phyloP scores from a whole-genome alignment of 164 flowering plant species.

The Chimonanthus salicifolius region DNA sequence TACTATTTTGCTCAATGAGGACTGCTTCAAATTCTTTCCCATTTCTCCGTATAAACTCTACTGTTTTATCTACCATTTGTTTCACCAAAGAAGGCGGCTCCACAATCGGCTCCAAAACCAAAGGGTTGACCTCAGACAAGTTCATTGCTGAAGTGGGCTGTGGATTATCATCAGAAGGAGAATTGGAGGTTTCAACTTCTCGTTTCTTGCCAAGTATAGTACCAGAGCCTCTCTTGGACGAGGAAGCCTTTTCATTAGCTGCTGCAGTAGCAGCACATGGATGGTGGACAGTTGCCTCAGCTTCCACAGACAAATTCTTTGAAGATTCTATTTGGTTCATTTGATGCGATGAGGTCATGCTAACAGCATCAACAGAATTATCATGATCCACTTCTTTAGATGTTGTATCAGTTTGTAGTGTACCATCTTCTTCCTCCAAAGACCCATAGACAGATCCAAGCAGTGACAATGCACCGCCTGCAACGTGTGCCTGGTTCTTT shows the following conservation, averaged over 20 bases:
- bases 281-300: conserved; percentile 20
- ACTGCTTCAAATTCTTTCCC: conserved; percentile 83
- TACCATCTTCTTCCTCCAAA: conserved; percentile 77
- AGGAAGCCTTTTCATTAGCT: conserved; percentile 32
- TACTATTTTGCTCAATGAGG: conserved; percentile 65
- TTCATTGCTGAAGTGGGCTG: conserved; percentile 23
- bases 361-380: conserved; percentile 16
- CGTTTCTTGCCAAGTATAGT: conserved; percentile 21
- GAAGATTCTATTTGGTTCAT: conserved; percentile 18
- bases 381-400: conserved; percentile 17
- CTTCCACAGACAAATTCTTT: conserved; percentile 17
- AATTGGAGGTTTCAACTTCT: conserved; percentile 19
- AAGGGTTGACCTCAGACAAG: conserved; percentile 30
- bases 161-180: conserved; percentile 24
- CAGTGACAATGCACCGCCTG: conserved; percentile 68
- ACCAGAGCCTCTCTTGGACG: conserved; percentile 32
- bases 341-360: conserved; percentile 15
- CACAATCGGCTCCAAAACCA: conserved; percentile 37
- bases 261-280: conserved; percentile 16
- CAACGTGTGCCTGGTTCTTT: conserved; percentile 21
- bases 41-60: conserved; percentile 68
- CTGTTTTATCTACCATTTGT: conserved; percentile 62
- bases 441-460: conserved; percentile 88
- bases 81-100: conserved; percentile 69
- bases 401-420: conserved; percentile 24